Evolutionary conservation across 208 protist species (phyloP).

Genomic region (Trypanosoma avium): DNA sequence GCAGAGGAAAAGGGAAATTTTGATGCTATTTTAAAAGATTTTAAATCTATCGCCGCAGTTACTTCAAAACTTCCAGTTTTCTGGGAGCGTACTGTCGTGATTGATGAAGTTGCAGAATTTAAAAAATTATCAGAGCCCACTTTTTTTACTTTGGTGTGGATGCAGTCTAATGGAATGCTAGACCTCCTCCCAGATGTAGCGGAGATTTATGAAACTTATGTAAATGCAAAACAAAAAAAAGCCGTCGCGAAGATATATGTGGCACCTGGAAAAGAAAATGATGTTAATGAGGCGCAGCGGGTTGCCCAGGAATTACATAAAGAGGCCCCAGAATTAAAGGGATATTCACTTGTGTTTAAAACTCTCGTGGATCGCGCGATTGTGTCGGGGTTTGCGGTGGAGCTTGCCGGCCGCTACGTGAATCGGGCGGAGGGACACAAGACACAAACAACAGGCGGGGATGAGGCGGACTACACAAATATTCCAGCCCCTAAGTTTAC

Average conservation of each 20-base stretch:
- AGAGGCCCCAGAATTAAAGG: constrained; percentile 63
- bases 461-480: constrained; percentile 84
- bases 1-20: constrained; percentile 64
- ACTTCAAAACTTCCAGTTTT: constrained; percentile 81
- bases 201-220: constrained; percentile 86
- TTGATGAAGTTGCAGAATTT: constrained; percentile 79
- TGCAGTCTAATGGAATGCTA: constrained; percentile 90
- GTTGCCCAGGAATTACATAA: constrained; percentile 72
- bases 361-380: constrained; percentile 84
- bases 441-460: constrained; percentile 22
- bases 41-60: constrained; percentile 66
- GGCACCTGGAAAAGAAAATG: constrained; percentile 55
- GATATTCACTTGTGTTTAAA: constrained; percentile 67
- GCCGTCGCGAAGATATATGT: constrained; percentile 85
- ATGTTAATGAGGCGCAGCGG: constrained; percentile 61
- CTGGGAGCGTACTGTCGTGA: constrained; percentile 79
- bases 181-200: constrained; percentile 80
- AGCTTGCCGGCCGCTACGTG: constrained; percentile 79
- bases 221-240: constrained; percentile 86
- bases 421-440: constrained; percentile 70
- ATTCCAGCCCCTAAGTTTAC: constrained; percentile 57
- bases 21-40: constrained; percentile 77
- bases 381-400: constrained; percentile 84
- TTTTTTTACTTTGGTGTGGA: constrained; percentile 89
- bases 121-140: constrained; percentile 75